Evolutionary conservation across 345 rosid genomes (phyloP), one percentile per base, ranked within the genome.

Genomic region (Schrenkiella parvula): DNA sequence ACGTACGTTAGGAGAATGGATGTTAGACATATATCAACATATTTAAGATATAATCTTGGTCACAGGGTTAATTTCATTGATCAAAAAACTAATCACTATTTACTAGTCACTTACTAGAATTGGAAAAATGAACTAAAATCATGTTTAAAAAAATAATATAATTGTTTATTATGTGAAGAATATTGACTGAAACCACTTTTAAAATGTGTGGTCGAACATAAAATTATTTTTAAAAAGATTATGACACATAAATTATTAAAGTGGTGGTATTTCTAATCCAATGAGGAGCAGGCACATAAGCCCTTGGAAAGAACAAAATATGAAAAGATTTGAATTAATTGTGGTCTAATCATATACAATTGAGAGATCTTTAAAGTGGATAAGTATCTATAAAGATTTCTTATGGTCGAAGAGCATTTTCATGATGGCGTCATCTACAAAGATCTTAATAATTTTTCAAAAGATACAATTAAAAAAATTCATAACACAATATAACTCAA

Each of bases 201-300:
- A 46, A 64, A 72, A 23, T 43, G 44, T 51, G 70, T 72, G 70
- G 37, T 62, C 37, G 54, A 61, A 50, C 60, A 50, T 38, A 15
- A 26, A 70, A 58, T 2, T 21, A 69, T 22, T 1, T 53, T 21
- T 14, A 14, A n/a, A 34, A 43, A 54, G 57, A 64, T 64, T 43
- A 56, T 34, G 70, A 54, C 77, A 54, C 34, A 73, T 64, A 57
- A 54, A 73, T 55, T 55, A 64, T 55, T 64, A 64, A 64, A 64
- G n/a, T 64, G 50, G 42, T 54, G 71, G 64, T 34, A 44, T 64
- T 15, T 72, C 5, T 44, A 18, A 53, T 73, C 58, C 64, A 64
- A 48, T 55, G 37, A 54, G 17, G 35, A 41, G 47, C 15, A 26
- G 8, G 44, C 47, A 54, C 48, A 44, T 64, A 64, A 55, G 41